Evolutionary conservation across 306 rosid species (phyloP), one percentile per base, ranked within the genome.

Genomic region (Trifolium dubium): DNA sequence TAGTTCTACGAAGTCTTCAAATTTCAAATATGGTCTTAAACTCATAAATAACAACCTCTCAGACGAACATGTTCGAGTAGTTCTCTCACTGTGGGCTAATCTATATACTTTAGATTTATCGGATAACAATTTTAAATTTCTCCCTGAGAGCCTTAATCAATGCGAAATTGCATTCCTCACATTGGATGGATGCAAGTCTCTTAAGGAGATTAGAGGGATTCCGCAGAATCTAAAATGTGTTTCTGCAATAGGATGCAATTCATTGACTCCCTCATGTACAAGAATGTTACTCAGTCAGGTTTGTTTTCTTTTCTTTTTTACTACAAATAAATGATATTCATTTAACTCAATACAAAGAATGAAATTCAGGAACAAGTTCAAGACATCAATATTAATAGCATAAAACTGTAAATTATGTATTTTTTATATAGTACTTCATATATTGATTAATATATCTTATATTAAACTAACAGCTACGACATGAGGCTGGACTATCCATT

Each of bases 131-230:
- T 59, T 68, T 8, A 60, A 31, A 13, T 2, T 35, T n/a, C 19
- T 69, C 8, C 71, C 76, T 0, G 15, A 10, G 11, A 12, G 71
- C 65, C 8, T 60, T 1, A 59, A 50, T 34, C 71, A 50, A 10
- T 59, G 28, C 13, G 15, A 0, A 10, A 5, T 7, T 35, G 0
- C 2, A 35, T 0, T 3, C 0, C 68, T 80, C 19, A 0, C 0
- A 7, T 2, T 80, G 8, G 7, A n/a, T 32, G 0, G 4, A 9
- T 70, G 77, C 63, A 0, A n/a, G 5, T 4, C 0, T n/a, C 73
- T 74, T 8, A 1, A 2, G 12, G 68, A 80, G 40, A 69, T 74
- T 74, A 23, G 23, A 68, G 69, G 41, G 17, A 47, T 74, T 69
- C 76, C 71, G 0, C 60, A 72, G 30, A 28, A 49, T 32, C 10